Evolutionary conservation across 768 basidiomycete genomes (phyloP), one percentile per base, ranked within the genome.

Genomic region (Leccinum sublutescens): DNA sequence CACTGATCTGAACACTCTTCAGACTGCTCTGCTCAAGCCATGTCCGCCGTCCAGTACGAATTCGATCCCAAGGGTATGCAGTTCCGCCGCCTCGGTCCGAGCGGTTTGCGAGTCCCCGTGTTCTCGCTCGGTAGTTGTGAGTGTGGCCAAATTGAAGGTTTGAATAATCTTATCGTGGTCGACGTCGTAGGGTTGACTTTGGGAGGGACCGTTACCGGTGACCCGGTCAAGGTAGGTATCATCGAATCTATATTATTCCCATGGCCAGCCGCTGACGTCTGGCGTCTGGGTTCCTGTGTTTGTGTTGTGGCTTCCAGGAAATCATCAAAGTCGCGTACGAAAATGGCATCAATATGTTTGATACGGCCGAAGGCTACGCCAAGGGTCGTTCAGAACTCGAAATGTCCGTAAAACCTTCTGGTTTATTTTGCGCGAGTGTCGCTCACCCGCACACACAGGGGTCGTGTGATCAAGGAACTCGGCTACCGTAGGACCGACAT

Each of bases 291-390:
- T n/a, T n/a, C 17, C n/a, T 8, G 38, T 10, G 17, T 40, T 5
- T 40, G 38, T 17, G 38, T n/a, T n/a, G 38, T 40, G 40, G n/a
- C 15, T 45, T 25, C 29, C 59, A 79, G 74, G 85, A 86, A 40
- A 79, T 83, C 59, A 76, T 86, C 74, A 80, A 80, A 68, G 69
- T 76, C 9, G 82, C 82, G 15, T 83, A 77, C 52, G 82, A 85
- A 55, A 69, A 74, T 19, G 82, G 82, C 5, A 77, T 83, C 70
- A 82, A 81, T 68, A 75, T 79, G 71, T 78, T 82, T 58, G 78
- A 82, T 59, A 78, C 74, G 17, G 81, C 81, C 1, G 80, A 82
- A 58, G 68, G 69, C 12, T 81, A 82, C 57, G 68, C 74, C 50
- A 67, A 75, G 52, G 85, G 84, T 17, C 71, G 74, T 52, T 80